Conservation (phyloP, 1,284 basidiomycete species). For the Malassezia yamatoensis region DNA sequence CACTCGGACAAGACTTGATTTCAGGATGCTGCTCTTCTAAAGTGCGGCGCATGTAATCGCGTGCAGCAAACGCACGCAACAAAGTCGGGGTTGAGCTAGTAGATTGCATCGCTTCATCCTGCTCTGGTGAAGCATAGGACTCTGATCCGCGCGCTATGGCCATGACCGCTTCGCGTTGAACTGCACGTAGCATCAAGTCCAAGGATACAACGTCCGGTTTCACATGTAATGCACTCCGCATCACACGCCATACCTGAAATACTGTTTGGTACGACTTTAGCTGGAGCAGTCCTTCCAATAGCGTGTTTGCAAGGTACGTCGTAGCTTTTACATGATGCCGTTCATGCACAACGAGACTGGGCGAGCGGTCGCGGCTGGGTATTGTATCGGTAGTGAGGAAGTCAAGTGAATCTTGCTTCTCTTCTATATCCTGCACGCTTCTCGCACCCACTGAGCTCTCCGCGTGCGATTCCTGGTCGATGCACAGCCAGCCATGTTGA, state of each 20-base stretch:
- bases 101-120: too few relatives aligned
- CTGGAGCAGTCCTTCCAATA: slow-evolving; percentile 8
- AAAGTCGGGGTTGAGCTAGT: background rate
- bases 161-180: background rate
- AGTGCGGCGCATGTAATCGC: slow-evolving; percentile 1
- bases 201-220: slow-evolving; percentile 9
- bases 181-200: slow-evolving; percentile 12
- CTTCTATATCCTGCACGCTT: too few relatives aligned
- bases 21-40: slow-evolving; percentile 10
- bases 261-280: slow-evolving; percentile 8
- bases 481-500: background rate
- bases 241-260: slow-evolving; percentile 9
- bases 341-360: too few relatives aligned
- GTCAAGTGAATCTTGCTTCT: too few relatives aligned
- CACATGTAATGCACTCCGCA: slow-evolving; percentile 7
- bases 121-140: too few relatives aligned
- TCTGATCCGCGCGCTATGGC: background rate
- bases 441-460: background rate
- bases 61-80: slow-evolving; percentile 1
- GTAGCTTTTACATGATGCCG: slow-evolving; percentile 3
- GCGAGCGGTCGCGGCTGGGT: background rate
- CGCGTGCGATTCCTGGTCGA: background rate
- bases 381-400: background rate
- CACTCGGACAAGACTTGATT: background rate
- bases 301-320: slow-evolving; percentile 13